A percentile compares a stretch with the other conserved stretches of the same genome.
Evolutionary conservation across 2,329 filamentous ascomycete species (phyloP).

Genomic region (Beauveria caledonica): DNA sequence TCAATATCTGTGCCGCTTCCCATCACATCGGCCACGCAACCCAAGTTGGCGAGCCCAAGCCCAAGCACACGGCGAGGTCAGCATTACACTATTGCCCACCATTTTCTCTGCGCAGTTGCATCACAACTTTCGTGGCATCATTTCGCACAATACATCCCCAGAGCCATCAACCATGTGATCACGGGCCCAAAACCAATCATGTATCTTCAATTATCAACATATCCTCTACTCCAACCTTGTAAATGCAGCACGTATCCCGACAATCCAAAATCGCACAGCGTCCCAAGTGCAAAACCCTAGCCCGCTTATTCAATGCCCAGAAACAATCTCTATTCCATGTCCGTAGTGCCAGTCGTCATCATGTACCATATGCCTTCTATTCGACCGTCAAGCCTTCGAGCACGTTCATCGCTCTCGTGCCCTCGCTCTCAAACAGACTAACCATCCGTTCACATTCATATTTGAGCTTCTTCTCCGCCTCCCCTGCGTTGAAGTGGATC

Average conservation of each 20-base stretch:
- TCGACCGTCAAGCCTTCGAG: constrained; percentile 64
- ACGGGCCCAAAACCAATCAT: background rate
- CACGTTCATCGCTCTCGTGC: constrained; percentile 64
- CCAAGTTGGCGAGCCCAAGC: background rate
- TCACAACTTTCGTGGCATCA: background rate
- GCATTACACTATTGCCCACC: background rate
- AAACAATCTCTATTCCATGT: constrained; percentile 1
- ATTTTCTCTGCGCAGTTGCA: constrained; percentile 2
- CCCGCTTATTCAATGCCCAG: constrained; percentile 5
- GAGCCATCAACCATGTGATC: background rate
- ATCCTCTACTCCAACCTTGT: constrained; percentile 6
- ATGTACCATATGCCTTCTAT: constrained; percentile 17
- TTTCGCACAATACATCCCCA: too few relatives aligned
- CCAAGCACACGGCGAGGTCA: background rate
- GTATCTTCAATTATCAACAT: constrained; percentile 4
- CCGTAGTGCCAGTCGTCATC: background rate
- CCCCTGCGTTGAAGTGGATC: constrained; percentile 72
- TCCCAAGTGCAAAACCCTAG: background rate
- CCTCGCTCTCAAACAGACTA: constrained; percentile 73
- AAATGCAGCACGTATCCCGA: constrained; percentile 6
- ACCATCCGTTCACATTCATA: constrained; percentile 79
- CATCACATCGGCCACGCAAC: constrained; percentile 1
- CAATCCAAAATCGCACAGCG: constrained; percentile 7
- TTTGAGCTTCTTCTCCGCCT: constrained; percentile 72
- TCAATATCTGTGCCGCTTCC: background rate